Base-by-base conservation (phyloP, 768 basidiomycete species). In the Mycena alexandri region DNA sequence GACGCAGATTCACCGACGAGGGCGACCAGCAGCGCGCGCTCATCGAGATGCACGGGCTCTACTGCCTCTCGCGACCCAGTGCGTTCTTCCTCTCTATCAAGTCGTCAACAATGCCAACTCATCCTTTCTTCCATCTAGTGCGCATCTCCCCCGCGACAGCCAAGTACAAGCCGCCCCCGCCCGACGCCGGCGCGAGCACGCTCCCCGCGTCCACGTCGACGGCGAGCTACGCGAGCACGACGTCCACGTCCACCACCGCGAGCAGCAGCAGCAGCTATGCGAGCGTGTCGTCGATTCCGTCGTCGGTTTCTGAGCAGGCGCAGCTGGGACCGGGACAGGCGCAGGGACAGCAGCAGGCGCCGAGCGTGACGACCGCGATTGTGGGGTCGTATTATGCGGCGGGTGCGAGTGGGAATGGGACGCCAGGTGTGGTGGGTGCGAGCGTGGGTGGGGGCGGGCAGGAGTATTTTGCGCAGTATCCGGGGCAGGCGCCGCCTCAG, bases 41-140 rank as follows among this genome's bases (percentile, higher is more conserved):
- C 64, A 91, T 91, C 62, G 94, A 94, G 81, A 96, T 94, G 93
- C 93, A 94, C 73, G 95, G 94, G 14, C 82, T 95, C 14, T 95
- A 95, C 74, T 95, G 94, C 75, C 85, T 94, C 55, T 94, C 93
- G 42, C 88, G 94, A 65, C 95, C 94, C 52, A 95, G 94, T 95
- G 78, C 69, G 92, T 85, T 25, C 38, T 52, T 43, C 63, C n/a
- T 44, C 29, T 58, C 21, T n/a, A n/a, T n/a, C n/a, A n/a, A n/a
- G n/a, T n/a, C n/a, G n/a, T n/a, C n/a, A n/a, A n/a, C n/a, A n/a
- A n/a, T n/a, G n/a, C n/a, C n/a, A n/a, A n/a, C n/a, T n/a, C n/a
- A n/a, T n/a, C n/a, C n/a, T n/a, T n/a, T n/a, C 3, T 9, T 43
- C 48, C 24, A 25, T 24, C 19, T 73, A 95, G 93, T 95, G 94